These are phyloP conservation scores for Allium cepa DNA, from an alignment of 106 monocot species.

Conservation along the genomic window DNA sequence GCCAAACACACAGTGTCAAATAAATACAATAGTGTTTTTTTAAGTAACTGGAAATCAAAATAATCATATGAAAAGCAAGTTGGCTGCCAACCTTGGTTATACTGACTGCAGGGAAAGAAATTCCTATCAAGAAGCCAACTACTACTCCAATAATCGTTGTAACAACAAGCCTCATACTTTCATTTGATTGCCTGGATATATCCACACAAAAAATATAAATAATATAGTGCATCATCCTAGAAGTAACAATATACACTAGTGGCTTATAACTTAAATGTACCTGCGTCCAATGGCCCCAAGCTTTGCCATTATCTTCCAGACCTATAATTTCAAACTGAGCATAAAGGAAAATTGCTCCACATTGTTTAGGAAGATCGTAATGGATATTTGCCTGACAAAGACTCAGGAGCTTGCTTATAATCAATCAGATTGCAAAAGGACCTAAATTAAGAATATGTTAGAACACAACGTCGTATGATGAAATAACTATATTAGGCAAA, in stretches of 20 bases:
- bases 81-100: slow-evolving; percentile 47
- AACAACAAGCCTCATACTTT: slow-evolving; percentile 49
- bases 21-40: neutral
- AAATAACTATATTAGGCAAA: too few species aligned
- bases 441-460: neutral
- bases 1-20: slow-evolving; percentile 14
- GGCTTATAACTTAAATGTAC: slow-evolving; percentile 10
- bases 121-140: slow-evolving; percentile 66
- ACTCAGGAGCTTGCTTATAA: neutral
- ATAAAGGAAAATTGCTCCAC: slow-evolving; percentile 13
- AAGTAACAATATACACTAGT: neutral
- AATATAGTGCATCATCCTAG: neutral
- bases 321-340: neutral
- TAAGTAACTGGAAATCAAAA: too few species aligned
- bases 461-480: neutral
- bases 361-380: slow-evolving; percentile 22
- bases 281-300: slow-evolving; percentile 32
- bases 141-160: slow-evolving; percentile 47
- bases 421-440: neutral
- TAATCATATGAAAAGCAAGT: neutral
- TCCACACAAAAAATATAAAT: slow-evolving; percentile 16
- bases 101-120: slow-evolving; percentile 45
- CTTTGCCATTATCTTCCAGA: slow-evolving; percentile 33
- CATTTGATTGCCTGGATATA: slow-evolving; percentile 39
- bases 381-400: neutral